Base-by-base conservation (phyloP, 169 alveolate species). In the Eimeria acervulina region DNA sequence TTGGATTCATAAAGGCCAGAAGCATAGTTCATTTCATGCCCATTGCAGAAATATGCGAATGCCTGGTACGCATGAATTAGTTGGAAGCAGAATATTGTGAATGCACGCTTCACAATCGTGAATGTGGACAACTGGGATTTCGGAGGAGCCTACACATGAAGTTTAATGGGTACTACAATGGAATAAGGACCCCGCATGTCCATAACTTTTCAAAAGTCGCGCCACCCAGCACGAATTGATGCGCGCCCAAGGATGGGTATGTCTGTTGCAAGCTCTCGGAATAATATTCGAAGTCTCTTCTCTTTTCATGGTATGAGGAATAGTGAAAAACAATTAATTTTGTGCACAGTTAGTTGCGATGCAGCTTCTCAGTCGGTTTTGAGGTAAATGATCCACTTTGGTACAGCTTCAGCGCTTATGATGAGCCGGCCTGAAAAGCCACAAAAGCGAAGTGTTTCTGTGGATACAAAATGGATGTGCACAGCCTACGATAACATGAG, bases 311-410 rank as follows among this genome's bases (percentile, higher is more conserved):
- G 61, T 38, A 38, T 59, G 87, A 10, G 26, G 38, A 36, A 38
- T 33, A 23, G 19, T 2, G 59, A 61, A 76, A 26, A 42, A 26
- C 40, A 31, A 72, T 2, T 72, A 72, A 36, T 36, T 6, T 0
- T 36, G 28, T 12, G 52, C 47, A 36, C 83, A 72, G 51, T 23
- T 72, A 1, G 36, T 5, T 72, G 83, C 7, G 63, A 26, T 42
- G 63, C 26, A 40, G 87, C 6, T 47, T 23, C 28, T 89, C 87
- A 93, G 63, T 83, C 96, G 7, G 96, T 38, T 40, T 84, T 93
- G 42, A 93, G 63, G 96, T 93, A 93, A 40, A 93, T 59, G 15
- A 93, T 83, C 96, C 96, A 93, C 47, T 91, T 84, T n/a, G 96
- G 96, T 0, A 38, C 33, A 38, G 87, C 89, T 17, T 93, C 96